Conservation (phyloP, 139 green algal genomes). For the Chlorella sp. region DNA sequence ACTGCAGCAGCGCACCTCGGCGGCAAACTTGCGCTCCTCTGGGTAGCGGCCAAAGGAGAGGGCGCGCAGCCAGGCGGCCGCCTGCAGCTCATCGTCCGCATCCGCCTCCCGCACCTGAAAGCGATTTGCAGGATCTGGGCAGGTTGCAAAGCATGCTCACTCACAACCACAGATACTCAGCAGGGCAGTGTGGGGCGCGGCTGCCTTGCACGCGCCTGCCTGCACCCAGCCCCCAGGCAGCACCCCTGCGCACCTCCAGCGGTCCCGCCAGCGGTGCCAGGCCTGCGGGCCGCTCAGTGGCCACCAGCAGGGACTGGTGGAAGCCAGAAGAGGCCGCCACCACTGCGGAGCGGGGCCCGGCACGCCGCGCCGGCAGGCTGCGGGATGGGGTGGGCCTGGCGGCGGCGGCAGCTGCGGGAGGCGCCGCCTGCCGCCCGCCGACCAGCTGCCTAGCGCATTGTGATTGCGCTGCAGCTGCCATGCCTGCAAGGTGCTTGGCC, state of each 20-base stretch:
- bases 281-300: conserved; percentile 6
- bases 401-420: not conserved
- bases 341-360: not conserved
- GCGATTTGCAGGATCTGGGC: too few relatives aligned
- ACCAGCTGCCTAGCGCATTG: not conserved
- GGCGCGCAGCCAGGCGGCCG: conserved; percentile 49
- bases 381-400: not conserved
- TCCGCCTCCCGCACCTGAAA: conserved; percentile 23
- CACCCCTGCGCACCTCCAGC: not conserved
- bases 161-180: too few relatives aligned
- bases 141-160: too few relatives aligned
- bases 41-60: conserved; percentile 65
- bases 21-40: conserved; percentile 61
- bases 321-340: not conserved
- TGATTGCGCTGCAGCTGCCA: too few relatives aligned
- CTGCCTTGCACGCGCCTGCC: too few relatives aligned
- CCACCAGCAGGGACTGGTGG: conserved; percentile 25
- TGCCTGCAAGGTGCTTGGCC: too few relatives aligned
- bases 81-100: conserved; percentile 53
- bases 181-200: too few relatives aligned
- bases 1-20: conserved; percentile 35
- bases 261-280: not conserved
- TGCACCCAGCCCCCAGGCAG: too few relatives aligned
- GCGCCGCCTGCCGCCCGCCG: not conserved
- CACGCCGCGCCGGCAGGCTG: not conserved